Percentiles rank a stretch among this genome's conserved stretches.
Evolutionary conservation across 2,329 filamentous ascomycete genomes (phyloP).

Genomic region (Paracorniculantispora psalliotae): DNA sequence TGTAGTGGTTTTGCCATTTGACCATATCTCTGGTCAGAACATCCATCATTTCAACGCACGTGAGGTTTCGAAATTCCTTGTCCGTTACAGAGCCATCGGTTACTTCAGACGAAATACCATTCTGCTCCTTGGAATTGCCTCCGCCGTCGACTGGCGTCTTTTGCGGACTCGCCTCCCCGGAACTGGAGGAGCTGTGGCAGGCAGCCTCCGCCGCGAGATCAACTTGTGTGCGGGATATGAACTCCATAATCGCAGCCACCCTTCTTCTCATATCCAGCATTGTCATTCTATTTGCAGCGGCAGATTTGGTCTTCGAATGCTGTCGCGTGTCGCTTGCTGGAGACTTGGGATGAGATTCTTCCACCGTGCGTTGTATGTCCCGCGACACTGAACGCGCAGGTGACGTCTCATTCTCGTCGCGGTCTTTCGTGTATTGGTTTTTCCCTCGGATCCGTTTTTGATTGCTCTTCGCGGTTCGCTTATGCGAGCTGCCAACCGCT

Average conservation of each 20-base stretch:
- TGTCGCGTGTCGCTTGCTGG: conserved; percentile 47
- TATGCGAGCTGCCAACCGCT: conserved; percentile 45
- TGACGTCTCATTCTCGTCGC: conserved; percentile 56
- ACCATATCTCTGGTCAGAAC: conserved; percentile 72
- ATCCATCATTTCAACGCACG: conserved; percentile 87
- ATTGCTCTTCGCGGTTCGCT: conserved; percentile 55
- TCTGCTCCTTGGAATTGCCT: conserved; percentile 3
- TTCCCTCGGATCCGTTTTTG: conserved; percentile 65
- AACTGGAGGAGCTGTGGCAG: conserved; percentile 32
- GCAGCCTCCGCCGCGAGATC: conserved; percentile 68
- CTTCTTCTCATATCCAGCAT: conserved; percentile 86
- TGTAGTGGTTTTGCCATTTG: conserved; percentile 76
- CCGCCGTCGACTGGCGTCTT: conserved; percentile 25
- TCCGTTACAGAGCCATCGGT: not conserved
- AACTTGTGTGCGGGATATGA: conserved; percentile 82
- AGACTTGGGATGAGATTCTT: conserved; percentile 34
- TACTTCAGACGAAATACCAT: conserved; percentile 11
- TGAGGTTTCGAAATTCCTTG: conserved; percentile 68
- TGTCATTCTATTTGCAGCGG: conserved; percentile 63
- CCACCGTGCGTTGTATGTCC: conserved; percentile 36
- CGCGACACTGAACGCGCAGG: conserved; percentile 52
- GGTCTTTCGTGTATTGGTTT: conserved; percentile 79
- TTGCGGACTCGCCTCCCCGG: conserved; percentile 37
- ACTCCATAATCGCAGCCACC: conserved; percentile 79
- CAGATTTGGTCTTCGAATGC: conserved; percentile 44